Evolutionary conservation across 306 rosid species (phyloP).

Genomic region (Sindora glabra): DNA sequence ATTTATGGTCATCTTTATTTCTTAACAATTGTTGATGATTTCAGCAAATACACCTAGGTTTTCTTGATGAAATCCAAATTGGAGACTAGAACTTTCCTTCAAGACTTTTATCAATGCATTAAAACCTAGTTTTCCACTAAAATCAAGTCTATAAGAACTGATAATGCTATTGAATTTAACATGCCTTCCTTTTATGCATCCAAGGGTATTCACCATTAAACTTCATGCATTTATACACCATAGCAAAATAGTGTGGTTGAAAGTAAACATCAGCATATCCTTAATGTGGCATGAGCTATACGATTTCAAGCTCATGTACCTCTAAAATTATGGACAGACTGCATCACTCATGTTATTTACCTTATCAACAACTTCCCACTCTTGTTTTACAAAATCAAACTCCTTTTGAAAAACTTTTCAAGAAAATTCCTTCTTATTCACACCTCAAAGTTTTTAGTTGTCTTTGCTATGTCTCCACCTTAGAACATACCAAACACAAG

Average conservation of each 20-base stretch:
- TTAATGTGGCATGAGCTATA: not conserved
- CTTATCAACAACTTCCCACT: too few species aligned
- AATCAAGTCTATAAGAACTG: not conserved
- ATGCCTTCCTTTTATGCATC: not conserved
- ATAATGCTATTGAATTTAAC: not conserved
- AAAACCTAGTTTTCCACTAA: not conserved
- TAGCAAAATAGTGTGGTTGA: not conserved
- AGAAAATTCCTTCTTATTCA: too few species aligned
- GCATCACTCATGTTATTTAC: too few species aligned
- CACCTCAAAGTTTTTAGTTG: too few species aligned
- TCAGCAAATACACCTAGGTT: too few species aligned
- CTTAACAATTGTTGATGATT: too few species aligned
- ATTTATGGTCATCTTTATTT: not conserved
- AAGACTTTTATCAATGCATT: not conserved
- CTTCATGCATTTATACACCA: not conserved
- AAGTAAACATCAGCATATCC: not conserved
- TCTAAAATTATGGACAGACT: too few species aligned
- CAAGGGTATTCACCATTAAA: not conserved
- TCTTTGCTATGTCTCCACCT: too few species aligned
- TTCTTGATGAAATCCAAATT: not conserved
- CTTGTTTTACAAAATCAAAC: too few species aligned
- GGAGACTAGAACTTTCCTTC: not conserved
- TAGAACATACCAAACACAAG: too few species aligned
- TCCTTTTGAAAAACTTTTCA: too few species aligned
- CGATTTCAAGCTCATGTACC: not conserved